Base-by-base conservation (phyloP, 1,284 basidiomycete genomes). In the Xerocomus amazonicus region DNA sequence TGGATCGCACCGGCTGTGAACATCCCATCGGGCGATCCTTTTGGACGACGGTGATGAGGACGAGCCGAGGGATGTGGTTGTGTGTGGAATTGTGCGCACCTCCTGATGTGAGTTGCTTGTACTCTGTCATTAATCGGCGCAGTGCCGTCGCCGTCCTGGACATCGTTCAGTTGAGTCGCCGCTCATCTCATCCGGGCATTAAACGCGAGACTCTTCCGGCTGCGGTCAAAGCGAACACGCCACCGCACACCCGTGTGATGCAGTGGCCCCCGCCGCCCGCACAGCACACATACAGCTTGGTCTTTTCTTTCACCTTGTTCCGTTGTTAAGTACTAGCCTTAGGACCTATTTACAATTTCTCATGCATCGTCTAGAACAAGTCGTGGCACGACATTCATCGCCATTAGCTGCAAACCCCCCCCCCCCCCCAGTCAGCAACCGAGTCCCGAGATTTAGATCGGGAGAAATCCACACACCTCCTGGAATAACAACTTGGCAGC, bases 401-500 rank as follows among this genome's bases (percentile, higher is more conserved):
- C 92, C 88, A 95, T 92, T 62, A 94, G 71, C 91, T 92, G 59
- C 49, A 55, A 51, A n/a, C n/a, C n/a, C n/a, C n/a, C n/a, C n/a
- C n/a, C n/a, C n/a, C 3, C 31, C 31, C 17, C 29, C 27, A 5
- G 3, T 31, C 16, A 29, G 26, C 39, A 40, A 14, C 23, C 28
- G 9, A 4, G 40, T 23, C 34, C 29, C 41, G 2, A 40, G 46
- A 41, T 28, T 13, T 31, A 16, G 19, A 58, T 38, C 32, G 17
- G 10, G 7, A 23, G 2, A 32, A 29, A 29, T 12, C 16, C 16
- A 66, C 81, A 56, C 58, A 94, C 92, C 80, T 98, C 95, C 70
- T 99, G 95, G 76, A 99, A 95, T 41, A 99, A 75, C 53, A 99
- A 70, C 71, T 99, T 99, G 47, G 95, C 94, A 9, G 96, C 97